phyloP scores from a whole-genome alignment of 1,284 basidiomycete species.

The Cutaneotrichosporon cyanovorans region DNA sequence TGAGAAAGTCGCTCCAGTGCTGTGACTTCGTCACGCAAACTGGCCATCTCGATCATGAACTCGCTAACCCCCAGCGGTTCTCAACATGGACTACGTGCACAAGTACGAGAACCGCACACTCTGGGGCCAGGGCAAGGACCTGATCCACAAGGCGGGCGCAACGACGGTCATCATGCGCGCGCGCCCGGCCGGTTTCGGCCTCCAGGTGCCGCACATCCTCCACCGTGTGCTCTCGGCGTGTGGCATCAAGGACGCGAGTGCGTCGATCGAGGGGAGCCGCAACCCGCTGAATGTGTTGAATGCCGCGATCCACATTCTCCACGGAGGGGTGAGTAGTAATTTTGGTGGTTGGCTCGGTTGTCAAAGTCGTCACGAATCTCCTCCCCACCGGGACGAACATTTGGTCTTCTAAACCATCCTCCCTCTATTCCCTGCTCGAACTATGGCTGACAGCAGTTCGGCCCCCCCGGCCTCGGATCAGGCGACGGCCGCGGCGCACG shows the following conservation, averaged over 20 bases:
- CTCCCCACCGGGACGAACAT: too few relatives aligned
- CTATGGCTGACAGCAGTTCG: slow-evolving; percentile 7
- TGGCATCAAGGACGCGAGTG: slow-evolving; percentile 88
- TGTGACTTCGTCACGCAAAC: too few relatives aligned
- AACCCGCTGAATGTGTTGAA: slow-evolving; percentile 62
- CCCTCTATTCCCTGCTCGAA: too few relatives aligned
- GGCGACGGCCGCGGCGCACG: slow-evolving; percentile 27
- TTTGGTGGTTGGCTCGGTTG: not conserved
- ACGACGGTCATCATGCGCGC: slow-evolving; percentile 77
- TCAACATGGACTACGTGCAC: slow-evolving; percentile 73
- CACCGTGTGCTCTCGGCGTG: slow-evolving; percentile 82
- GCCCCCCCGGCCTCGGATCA: slow-evolving; percentile 37
- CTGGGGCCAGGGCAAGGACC: slow-evolving; percentile 58
- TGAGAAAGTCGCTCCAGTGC: too few relatives aligned
- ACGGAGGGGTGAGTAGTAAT: slow-evolving; percentile 39
- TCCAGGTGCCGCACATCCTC: slow-evolving; percentile 80
- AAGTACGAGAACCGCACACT: slow-evolving; percentile 84
- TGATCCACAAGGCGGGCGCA: slow-evolving; percentile 76
- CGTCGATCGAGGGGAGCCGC: slow-evolving; percentile 86
- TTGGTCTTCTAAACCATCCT: too few relatives aligned
- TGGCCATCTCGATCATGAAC: slow-evolving; percentile 9
- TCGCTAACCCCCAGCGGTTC: slow-evolving; percentile 21
- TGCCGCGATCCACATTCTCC: slow-evolving; percentile 43
- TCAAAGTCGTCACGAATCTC: too few relatives aligned
- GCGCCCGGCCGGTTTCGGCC: slow-evolving; percentile 81